Conservation (phyloP, 2,329 filamentous ascomycete species). For the Apiospora koreana region DNA sequence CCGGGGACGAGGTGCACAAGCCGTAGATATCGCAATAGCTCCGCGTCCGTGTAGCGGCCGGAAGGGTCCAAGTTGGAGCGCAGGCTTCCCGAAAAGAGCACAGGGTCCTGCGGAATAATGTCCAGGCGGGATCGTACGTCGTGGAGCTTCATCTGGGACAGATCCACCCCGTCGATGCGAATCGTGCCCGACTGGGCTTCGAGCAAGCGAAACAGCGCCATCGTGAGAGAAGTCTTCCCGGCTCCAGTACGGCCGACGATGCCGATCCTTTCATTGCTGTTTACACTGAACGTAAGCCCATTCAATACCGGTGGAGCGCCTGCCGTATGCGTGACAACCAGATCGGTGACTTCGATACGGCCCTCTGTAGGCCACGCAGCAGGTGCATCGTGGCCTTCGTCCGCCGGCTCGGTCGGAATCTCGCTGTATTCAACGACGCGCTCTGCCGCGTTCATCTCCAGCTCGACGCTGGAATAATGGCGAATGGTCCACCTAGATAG, state of each 20-base stretch:
- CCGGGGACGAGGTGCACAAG: background rate
- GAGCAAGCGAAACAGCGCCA: conserved; percentile 77
- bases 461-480: conserved; percentile 69
- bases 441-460: conserved; percentile 79
- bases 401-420: conserved; percentile 59
- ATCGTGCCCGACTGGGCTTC: conserved; percentile 68
- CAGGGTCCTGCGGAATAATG: conserved; percentile 80
- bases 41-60: conserved; percentile 65
- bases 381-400: conserved; percentile 60
- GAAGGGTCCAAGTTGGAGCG: conserved; percentile 79
- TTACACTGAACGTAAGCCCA: conserved; percentile 67
- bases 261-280: conserved; percentile 70
- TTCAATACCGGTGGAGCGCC: conserved; percentile 72
- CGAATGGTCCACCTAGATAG: conserved; percentile 50
- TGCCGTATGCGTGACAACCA: conserved; percentile 71
- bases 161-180: conserved; percentile 72
- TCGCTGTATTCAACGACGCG: conserved; percentile 74
- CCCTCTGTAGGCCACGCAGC: conserved; percentile 77
- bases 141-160: conserved; percentile 69
- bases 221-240: conserved; percentile 74
- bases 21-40: conserved; percentile 48
- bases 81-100: conserved; percentile 78
- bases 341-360: conserved; percentile 68
- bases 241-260: conserved; percentile 78
- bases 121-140: conserved; percentile 73